A percentile compares a stretch with the other conserved stretches of the same genome.
phyloP scores from a whole-genome alignment of 768 basidiomycete species.

The Naganishia randhawae region DNA sequence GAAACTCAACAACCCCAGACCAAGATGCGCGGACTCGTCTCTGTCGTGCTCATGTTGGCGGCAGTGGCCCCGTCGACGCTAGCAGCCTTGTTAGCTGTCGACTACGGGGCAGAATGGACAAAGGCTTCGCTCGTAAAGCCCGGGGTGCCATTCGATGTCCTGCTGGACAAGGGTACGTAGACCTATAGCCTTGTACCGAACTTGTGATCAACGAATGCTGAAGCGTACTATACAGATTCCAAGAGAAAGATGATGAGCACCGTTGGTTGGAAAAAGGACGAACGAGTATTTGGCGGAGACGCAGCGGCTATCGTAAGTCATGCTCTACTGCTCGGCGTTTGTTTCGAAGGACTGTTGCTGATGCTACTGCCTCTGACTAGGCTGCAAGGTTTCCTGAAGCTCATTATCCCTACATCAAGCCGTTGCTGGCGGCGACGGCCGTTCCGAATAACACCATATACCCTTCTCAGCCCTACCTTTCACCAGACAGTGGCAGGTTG shows the following conservation, averaged over 20 bases:
- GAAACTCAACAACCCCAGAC: not conserved
- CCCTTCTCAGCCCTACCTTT: conserved; percentile 39
- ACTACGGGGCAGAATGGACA: conserved; percentile 97
- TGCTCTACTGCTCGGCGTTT: not conserved
- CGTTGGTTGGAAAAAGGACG: conserved; percentile 83
- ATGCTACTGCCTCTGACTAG: conserved; percentile 56
- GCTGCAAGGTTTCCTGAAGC: conserved; percentile 86
- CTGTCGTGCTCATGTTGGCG: conserved; percentile 30
- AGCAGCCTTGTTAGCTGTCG: conserved; percentile 77
- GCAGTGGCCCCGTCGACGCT: conserved; percentile 54
- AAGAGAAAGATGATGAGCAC: conserved; percentile 89
- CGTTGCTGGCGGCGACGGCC: conserved; percentile 60
- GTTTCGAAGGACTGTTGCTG: not conserved
- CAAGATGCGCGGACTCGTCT: conserved; percentile 30
- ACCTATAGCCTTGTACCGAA: not conserved
- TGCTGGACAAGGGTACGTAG: conserved; percentile 66
- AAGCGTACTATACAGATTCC: conserved; percentile 58
- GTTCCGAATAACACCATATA: conserved; percentile 34
- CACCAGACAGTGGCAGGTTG: conserved; percentile 37
- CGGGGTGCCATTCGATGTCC: conserved; percentile 88
- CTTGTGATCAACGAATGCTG: not conserved
- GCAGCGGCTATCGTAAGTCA: conserved; percentile 76
- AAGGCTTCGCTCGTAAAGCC: conserved; percentile 95
- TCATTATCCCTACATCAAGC: conserved; percentile 79
- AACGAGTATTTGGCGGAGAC: conserved; percentile 83